Base-by-base conservation (phyloP, 1,139 yeast genomes). In the Magnusiomyces tetraspermus region DNA sequence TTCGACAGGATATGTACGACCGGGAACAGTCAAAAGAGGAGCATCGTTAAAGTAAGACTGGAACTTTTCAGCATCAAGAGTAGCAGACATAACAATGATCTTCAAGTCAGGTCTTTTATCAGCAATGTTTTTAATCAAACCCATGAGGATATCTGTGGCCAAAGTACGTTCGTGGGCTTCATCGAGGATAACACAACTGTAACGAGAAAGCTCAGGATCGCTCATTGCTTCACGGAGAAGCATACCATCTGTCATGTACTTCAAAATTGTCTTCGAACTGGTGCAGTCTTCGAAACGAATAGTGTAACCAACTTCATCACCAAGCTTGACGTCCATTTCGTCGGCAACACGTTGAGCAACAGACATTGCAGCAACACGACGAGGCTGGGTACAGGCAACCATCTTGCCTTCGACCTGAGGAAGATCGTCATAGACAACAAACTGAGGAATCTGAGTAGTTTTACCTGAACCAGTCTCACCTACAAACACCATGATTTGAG, bases 191-290 rank as follows among this genome's bases (percentile, higher is more conserved):
- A 92, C 85, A 65, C 96, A 90, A 23, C 95, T 84, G 69, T 92
- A 92, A 57, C 85, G 76, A 6, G 74, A 72, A 65, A 92, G 75
- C 57, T 83, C 78, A 60, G 89, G 97, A 68, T 92, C 98, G 58
- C 85, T 94, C 97, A 92, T 90, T 37, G 97, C 97, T 71, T 92
- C 98, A 65, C 97, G 79, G 61, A 92, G 74, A 54, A 92, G 77
- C 97, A 92, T 90, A 82, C 98, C 98, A 73, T 92, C 98, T 15
- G 98, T 92, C 97, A 92, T 88, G 72, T 92, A 92, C 70, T 90
- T 90, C 63, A 92, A 75, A 49, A 89, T 77, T 1, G 98, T 92
- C 60, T 80, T 83, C 53, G 78, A 77, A 44, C 85, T 76, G 2
- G 96, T 86, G 62, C 81, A 86, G 69, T 92, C 92, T 62, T 92